Evolutionary conservation across 768 basidiomycete genomes (phyloP).

Genomic region (Lentinula edodes): DNA sequence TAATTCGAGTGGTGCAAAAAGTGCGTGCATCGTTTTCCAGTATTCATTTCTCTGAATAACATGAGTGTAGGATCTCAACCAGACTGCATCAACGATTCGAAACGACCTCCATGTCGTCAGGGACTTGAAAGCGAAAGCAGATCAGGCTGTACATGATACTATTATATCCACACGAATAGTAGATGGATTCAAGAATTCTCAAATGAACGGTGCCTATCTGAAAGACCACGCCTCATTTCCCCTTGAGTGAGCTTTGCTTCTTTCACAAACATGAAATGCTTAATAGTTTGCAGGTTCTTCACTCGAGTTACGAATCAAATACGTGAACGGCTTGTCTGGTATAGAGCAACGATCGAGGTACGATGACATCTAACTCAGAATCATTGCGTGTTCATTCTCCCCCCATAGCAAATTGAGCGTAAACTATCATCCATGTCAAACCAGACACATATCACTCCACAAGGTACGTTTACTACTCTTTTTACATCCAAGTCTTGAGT

Average conservation of each 20-base stretch:
- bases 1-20: slow-evolving; percentile 62
- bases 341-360: slow-evolving; percentile 78
- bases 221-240: slow-evolving; percentile 82
- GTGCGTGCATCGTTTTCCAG: slow-evolving; percentile 23
- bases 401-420: slow-evolving; percentile 70
- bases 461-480: slow-evolving; percentile 38
- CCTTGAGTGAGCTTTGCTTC: slow-evolving; percentile 51
- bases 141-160: slow-evolving; percentile 75
- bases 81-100: slow-evolving; percentile 55
- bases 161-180: slow-evolving; percentile 73
- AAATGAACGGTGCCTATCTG: slow-evolving; percentile 61
- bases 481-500: background rate
- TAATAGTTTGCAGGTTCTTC: slow-evolving; percentile 51
- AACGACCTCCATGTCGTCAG: slow-evolving; percentile 61
- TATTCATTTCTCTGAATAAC: background rate
- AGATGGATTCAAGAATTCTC: slow-evolving; percentile 73
- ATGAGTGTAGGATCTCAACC: slow-evolving; percentile 52
- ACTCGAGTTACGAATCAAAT: slow-evolving; percentile 66
- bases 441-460: slow-evolving; percentile 66
- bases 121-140: slow-evolving; percentile 70
- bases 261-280: slow-evolving; percentile 2
- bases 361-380: slow-evolving; percentile 7
- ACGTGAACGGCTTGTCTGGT: slow-evolving; percentile 68
- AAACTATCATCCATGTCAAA: slow-evolving; percentile 65
- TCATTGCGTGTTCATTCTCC: background rate